Evolutionary conservation across 2,329 filamentous ascomycete genomes (phyloP).

Genomic region (Penicillium sp.): DNA sequence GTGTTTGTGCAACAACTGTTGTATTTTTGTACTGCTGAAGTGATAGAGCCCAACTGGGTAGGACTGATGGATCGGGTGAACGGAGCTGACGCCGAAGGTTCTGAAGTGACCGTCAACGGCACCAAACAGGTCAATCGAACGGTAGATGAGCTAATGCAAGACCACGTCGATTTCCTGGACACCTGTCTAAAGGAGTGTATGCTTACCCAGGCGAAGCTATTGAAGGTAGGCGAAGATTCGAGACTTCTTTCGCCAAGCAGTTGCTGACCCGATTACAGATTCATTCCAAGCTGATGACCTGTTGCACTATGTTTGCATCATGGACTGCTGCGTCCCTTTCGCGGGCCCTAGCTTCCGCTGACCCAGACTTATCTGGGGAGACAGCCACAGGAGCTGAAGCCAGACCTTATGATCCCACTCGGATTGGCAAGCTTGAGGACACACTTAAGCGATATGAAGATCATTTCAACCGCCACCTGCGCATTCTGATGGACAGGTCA

Average conservation of each 20-base stretch:
- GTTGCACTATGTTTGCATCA: constrained; percentile 88
- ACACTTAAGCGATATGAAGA: constrained; percentile 89
- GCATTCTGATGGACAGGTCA: constrained; percentile 83
- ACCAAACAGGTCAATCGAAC: constrained; percentile 65
- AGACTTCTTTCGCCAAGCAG: too few relatives aligned
- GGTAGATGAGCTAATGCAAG: constrained; percentile 97
- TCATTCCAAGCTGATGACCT: constrained; percentile 94
- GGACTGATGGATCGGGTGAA: constrained; percentile 85
- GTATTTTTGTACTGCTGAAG: constrained; percentile 95
- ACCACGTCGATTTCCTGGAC: constrained; percentile 96
- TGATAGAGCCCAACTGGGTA: constrained; percentile 97
- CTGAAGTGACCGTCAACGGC: constrained; percentile 38
- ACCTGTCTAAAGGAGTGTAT: constrained; percentile 99
- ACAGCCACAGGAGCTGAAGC: constrained; percentile 31
- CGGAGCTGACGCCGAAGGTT: constrained; percentile 49
- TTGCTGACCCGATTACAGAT: constrained; percentile 61
- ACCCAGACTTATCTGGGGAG: constrained; percentile 66
- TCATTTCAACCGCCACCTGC: constrained; percentile 87
- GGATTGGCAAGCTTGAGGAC: constrained; percentile 77
- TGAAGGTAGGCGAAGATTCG: constrained; percentile 65
- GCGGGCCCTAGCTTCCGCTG: constrained; percentile 77
- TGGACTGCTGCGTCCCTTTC: constrained; percentile 81
- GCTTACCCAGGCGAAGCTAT: constrained; percentile 92
- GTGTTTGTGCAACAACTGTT: constrained; percentile 95
- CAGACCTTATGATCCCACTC: constrained; percentile 56